Conservation (phyloP, 208 protist genomes). For the Phytomonas serpens region DNA sequence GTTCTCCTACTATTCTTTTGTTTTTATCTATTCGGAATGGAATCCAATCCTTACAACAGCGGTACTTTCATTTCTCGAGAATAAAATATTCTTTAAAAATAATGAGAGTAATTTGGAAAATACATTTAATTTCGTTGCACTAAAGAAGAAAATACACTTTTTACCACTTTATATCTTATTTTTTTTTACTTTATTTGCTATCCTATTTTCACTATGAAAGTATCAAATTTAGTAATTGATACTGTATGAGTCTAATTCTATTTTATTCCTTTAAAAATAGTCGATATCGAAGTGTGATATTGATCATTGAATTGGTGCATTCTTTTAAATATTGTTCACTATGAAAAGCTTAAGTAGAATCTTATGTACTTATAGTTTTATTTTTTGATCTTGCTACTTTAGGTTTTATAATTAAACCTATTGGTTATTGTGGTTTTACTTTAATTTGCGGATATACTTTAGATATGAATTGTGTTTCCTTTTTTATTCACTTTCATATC, state of each 20-base stretch:
- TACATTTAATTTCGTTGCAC: background rate
- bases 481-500: background rate
- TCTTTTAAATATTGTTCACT: background rate
- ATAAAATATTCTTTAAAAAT: conserved; percentile 3
- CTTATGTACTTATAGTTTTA: background rate
- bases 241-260: background rate
- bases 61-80: conserved; percentile 12
- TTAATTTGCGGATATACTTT: conserved; percentile 10
- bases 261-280: background rate
- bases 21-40: conserved; percentile 10
- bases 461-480: background rate
- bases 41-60: conserved; percentile 12
- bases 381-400: conserved; percentile 10
- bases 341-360: background rate
- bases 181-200: conserved; percentile 12
- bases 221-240: conserved; percentile 7
- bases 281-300: background rate
- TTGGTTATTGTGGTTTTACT: background rate
- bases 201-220: conserved; percentile 9
- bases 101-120: background rate
- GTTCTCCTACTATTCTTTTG: conserved; percentile 8
- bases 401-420: background rate
- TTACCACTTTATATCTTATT: conserved; percentile 14
- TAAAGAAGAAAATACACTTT: conserved; percentile 6
- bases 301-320: background rate